These are phyloP conservation scores for Barnettozyma vustinii DNA, from an alignment of 805 yeast genomes.

Conservation along the genomic window DNA sequence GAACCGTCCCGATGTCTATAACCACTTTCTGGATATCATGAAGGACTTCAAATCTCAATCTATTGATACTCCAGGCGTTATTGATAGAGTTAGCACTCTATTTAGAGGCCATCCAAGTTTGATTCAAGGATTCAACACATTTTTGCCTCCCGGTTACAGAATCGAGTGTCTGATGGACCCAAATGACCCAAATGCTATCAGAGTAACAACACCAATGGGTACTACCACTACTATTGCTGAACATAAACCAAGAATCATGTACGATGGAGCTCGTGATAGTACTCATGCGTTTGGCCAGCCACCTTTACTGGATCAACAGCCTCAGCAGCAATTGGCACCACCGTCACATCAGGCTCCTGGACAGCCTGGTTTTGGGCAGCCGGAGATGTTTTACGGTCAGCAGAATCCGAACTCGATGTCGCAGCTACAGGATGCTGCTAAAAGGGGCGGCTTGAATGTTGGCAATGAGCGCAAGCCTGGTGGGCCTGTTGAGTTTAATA, in stretches of 20 bases:
- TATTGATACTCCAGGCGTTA: conserved; percentile 97
- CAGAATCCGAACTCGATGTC: conserved; percentile 24
- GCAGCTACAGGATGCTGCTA: conserved; percentile 35
- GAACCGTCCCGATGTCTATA: conserved; percentile 91
- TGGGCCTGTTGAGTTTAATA: conserved; percentile 90
- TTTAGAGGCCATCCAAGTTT: conserved; percentile 91
- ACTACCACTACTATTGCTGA: conserved; percentile 46
- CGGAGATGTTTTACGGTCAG: conserved; percentile 8
- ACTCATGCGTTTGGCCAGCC: conserved; percentile 6
- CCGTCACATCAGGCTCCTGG: conserved; percentile 15
- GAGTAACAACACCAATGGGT: conserved; percentile 95
- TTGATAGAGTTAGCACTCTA: conserved; percentile 85
- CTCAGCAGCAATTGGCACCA: conserved; percentile 7
- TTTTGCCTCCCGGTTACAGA: conserved; percentile 92
- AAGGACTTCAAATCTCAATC: conserved; percentile 95
- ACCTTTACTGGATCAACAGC: conserved; percentile 9
- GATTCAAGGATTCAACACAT: conserved; percentile 96
- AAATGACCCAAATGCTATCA: conserved; percentile 83
- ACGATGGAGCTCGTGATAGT: conserved; percentile 11
- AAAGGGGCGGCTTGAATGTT: conserved; percentile 15
- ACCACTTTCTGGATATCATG: conserved; percentile 95
- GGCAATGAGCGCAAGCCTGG: conserved; percentile 23
- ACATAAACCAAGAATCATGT: conserved; percentile 16
- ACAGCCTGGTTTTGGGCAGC: conserved; percentile 8
- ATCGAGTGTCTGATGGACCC: conserved; percentile 90